phyloP scores from a whole-genome alignment of 1,284 basidiomycete genomes.

The Heterobasidion parviporum region DNA sequence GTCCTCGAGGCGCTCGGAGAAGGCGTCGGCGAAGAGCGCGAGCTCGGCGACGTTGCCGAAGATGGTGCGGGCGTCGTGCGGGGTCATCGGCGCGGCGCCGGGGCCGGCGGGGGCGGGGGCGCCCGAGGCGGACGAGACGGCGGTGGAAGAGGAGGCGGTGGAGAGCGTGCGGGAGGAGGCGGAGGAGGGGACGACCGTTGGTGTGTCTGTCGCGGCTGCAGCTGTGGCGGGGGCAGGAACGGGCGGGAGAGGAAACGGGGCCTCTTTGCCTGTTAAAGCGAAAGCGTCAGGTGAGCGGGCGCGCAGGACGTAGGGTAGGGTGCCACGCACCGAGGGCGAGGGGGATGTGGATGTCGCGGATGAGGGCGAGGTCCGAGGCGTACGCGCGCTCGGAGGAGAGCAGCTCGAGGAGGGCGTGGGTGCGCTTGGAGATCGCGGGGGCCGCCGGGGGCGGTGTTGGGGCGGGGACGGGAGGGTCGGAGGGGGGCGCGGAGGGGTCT shows the following conservation, averaged over 20 bases:
- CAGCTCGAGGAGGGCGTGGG: conserved; percentile 79
- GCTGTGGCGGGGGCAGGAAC: conserved; percentile 29
- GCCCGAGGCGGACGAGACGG: background rate
- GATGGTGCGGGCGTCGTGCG: conserved; percentile 64
- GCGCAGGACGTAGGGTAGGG: too few species aligned
- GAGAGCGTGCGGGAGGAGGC: background rate
- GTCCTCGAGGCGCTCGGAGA: conserved; percentile 50
- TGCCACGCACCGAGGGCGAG: conserved; percentile 55
- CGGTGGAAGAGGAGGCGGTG: background rate
- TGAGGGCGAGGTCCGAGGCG: conserved; percentile 79
- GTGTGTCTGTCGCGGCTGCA: background rate
- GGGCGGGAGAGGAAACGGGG: conserved; percentile 20
- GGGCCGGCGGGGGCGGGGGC: background rate
- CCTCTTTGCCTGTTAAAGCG: conserved; percentile 19
- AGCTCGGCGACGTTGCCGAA: conserved; percentile 78
- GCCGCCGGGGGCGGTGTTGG: conserved; percentile 3
- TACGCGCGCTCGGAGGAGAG: conserved; percentile 82
- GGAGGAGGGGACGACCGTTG: background rate
- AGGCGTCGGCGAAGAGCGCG: conserved; percentile 61
- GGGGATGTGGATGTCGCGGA: conserved; percentile 80
- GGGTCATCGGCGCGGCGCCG: conserved; percentile 48
- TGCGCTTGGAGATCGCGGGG: conserved; percentile 56
- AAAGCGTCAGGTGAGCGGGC: background rate
- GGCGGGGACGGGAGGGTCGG: conserved; percentile 6
- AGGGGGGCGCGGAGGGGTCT: conserved; percentile 14